Evolutionary conservation across 1,139 yeast species (phyloP).

Genomic region (Candida pseudoviswanathii): DNA sequence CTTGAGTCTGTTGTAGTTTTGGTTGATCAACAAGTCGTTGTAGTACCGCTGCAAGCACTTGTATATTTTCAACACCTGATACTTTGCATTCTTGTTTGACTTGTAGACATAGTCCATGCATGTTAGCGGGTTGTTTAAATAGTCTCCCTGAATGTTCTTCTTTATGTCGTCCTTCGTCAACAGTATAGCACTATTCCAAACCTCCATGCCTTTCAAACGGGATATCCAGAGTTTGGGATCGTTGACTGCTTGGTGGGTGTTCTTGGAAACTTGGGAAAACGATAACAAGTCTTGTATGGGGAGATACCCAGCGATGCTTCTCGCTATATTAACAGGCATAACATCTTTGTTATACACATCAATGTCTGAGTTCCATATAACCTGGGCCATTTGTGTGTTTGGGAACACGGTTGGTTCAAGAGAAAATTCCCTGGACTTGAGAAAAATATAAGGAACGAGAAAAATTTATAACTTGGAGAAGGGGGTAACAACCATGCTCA

Average conservation of each 20-base stretch:
- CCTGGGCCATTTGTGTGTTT: slow-evolving; percentile 41
- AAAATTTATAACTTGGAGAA: background rate
- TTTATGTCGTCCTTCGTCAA: slow-evolving; percentile 13
- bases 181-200: slow-evolving; percentile 40
- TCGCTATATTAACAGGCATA: slow-evolving; percentile 44
- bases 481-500: background rate
- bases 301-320: slow-evolving; percentile 36
- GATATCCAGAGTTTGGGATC: slow-evolving; percentile 54
- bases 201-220: slow-evolving; percentile 48
- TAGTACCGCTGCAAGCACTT: slow-evolving; percentile 47
- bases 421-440: background rate
- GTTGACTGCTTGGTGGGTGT: slow-evolving; percentile 38
- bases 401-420: background rate
- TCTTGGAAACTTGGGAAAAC: slow-evolving; percentile 40
- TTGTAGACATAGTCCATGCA: slow-evolving; percentile 42
- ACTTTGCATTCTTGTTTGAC: slow-evolving; percentile 44
- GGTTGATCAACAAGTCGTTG: slow-evolving; percentile 47
- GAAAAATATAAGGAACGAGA: background rate
- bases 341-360: slow-evolving; percentile 48
- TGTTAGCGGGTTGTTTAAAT: slow-evolving; percentile 33
- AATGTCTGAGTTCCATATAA: slow-evolving; percentile 51
- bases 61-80: slow-evolving; percentile 46
- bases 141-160: slow-evolving; percentile 7
- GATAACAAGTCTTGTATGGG: slow-evolving; percentile 38
- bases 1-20: slow-evolving; percentile 47